Conservation (phyloP, 371 early-diverging fungal genomes). For the Apophysomyces sp. region DNA sequence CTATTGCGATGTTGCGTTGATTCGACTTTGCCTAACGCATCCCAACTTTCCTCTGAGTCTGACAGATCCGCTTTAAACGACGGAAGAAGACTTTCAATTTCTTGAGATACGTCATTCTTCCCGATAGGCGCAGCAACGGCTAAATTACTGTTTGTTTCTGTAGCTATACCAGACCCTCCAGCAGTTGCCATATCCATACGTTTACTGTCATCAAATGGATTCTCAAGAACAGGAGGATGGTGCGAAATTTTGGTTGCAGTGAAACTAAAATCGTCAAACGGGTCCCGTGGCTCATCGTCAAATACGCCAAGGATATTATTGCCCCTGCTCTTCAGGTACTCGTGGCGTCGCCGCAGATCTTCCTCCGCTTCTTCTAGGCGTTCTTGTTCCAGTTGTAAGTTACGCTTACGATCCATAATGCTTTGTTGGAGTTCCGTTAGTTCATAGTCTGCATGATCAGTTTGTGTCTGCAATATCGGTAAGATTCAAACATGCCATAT, state of each 20-base stretch:
- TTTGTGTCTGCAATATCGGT: neutral
- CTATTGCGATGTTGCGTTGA: neutral
- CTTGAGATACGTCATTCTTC: neutral
- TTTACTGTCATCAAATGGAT: constrained; percentile 2
- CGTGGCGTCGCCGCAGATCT: constrained; percentile 15
- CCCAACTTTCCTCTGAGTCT: constrained; percentile 37
- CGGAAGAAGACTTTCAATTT: neutral
- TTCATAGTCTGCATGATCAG: constrained; percentile 12
- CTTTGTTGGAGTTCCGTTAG: constrained; percentile 19
- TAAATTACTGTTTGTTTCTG: neutral
- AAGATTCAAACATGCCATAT: neutral
- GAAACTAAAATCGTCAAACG: neutral
- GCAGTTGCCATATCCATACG: neutral
- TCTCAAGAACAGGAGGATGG: neutral
- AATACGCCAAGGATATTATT: constrained; percentile 14
- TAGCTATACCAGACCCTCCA: neutral
- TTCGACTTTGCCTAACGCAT: constrained; percentile 12
- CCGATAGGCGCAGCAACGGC: neutral
- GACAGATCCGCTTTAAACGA: constrained; percentile 3
- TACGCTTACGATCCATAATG: constrained; percentile 18
- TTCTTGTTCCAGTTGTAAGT: constrained; percentile 19
- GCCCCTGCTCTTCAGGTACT: constrained; percentile 14
- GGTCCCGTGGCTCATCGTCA: neutral
- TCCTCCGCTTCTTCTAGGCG: constrained; percentile 23
- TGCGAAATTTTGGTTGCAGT: neutral